phyloP scores from a whole-genome alignment of 2,329 filamentous ascomycete genomes.

The Magnaporthiopsis incrustans region DNA sequence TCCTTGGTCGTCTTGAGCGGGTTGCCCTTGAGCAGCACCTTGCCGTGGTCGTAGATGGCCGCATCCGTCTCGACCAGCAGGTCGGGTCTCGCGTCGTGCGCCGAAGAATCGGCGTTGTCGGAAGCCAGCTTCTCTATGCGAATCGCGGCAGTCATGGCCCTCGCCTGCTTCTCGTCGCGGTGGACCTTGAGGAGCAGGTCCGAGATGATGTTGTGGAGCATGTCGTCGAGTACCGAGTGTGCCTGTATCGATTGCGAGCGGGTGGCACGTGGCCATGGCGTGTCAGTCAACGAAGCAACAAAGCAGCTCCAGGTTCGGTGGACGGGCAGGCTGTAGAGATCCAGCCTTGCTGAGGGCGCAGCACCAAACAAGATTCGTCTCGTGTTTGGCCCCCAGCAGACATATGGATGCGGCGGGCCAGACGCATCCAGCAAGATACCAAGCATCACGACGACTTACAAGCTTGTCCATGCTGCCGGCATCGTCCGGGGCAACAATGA shows the following conservation, averaged over 20 bases:
- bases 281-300: conserved; percentile 5
- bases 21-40: conserved; percentile 61
- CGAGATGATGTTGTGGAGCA: conserved; percentile 69
- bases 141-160: conserved; percentile 57
- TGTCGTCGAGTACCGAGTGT: conserved; percentile 62
- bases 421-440: background rate
- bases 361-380: background rate
- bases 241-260: conserved; percentile 33
- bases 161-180: conserved; percentile 69
- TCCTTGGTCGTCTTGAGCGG: conserved; percentile 63
- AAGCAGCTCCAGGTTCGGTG: conserved; percentile 4
- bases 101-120: conserved; percentile 41
- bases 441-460: conserved; percentile 34
- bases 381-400: background rate
- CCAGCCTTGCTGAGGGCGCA: background rate
- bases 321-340: background rate
- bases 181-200: conserved; percentile 68
- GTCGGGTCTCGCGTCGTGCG: conserved; percentile 45
- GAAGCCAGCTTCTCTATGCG: conserved; percentile 54
- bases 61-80: conserved; percentile 58
- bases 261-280: conserved; percentile 4
- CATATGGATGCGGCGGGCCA: background rate
- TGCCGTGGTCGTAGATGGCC: conserved; percentile 62
- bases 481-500: conserved; percentile 46
- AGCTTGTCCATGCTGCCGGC: conserved; percentile 48